Conservation (phyloP, 495 filamentous ascomycete species). For the Trichoderma erinaceum region DNA sequence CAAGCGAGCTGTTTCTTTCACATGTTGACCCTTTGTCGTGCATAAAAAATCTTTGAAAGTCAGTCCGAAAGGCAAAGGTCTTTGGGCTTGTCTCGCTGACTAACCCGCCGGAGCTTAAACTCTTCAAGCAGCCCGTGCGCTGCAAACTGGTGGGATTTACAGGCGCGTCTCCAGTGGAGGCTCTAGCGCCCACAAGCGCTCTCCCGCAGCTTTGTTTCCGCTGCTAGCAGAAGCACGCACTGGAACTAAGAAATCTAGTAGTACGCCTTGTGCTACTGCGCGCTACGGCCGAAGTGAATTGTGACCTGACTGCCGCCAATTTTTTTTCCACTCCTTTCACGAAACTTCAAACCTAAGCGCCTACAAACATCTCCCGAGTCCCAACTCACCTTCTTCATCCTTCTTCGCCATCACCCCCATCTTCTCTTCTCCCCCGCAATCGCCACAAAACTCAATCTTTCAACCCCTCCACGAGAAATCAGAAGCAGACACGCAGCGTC, state of each 20-base stretch:
- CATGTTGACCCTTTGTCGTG: not conserved
- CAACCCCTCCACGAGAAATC: not conserved
- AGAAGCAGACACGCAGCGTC: not conserved
- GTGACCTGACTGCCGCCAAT: not conserved
- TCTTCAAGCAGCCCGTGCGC: conserved; percentile 2
- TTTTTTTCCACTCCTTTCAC: not conserved
- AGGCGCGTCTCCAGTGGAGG: not conserved
- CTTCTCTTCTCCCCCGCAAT: not conserved
- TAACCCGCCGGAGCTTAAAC: not conserved
- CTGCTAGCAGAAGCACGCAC: too few species aligned
- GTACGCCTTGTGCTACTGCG: not conserved
- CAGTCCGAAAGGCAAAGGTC: not conserved
- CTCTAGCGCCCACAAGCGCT: not conserved
- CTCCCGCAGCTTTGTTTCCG: not conserved
- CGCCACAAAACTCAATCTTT: not conserved
- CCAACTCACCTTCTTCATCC: conserved; percentile 1
- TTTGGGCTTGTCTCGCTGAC: not conserved
- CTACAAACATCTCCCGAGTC: not conserved
- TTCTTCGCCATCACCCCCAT: not conserved
- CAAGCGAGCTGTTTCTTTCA: not conserved
- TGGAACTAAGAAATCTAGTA: not conserved
- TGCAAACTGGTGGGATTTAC: not conserved
- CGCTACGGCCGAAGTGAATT: not conserved
- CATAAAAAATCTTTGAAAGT: not conserved
- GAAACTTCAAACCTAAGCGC: not conserved